These are phyloP conservation scores for Scheffersomyces quercinus DNA, from an alignment of 1,139 yeast genomes.

Conservation along the genomic window DNA sequence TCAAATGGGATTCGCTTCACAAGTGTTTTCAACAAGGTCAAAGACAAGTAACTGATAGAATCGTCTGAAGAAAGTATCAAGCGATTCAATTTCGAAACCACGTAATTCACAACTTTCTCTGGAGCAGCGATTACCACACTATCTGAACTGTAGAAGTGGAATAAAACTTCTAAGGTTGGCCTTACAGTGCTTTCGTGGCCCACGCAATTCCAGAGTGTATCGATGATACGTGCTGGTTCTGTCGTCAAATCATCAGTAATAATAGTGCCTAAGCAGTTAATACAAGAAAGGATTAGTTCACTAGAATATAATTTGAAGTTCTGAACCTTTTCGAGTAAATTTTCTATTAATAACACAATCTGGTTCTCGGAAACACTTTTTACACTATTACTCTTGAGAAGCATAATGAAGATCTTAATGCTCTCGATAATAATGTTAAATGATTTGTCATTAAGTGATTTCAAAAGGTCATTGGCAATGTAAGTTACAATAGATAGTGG, in stretches of 20 bases:
- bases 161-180: constrained; percentile 33
- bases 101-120: not conserved
- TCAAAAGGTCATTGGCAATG: constrained; percentile 45
- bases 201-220: constrained; percentile 19
- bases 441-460: constrained; percentile 35
- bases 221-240: constrained; percentile 2
- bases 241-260: constrained; percentile 5
- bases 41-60: constrained; percentile 22
- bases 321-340: constrained; percentile 32
- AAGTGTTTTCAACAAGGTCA: constrained; percentile 22
- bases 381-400: constrained; percentile 26
- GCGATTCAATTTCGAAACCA: constrained; percentile 15
- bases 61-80: constrained; percentile 29
- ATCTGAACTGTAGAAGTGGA: not conserved
- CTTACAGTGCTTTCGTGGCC: constrained; percentile 37
- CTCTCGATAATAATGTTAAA: constrained; percentile 53
- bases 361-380: constrained; percentile 4
- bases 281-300: constrained; percentile 52
- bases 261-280: constrained; percentile 22
- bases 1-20: constrained; percentile 3
- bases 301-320: constrained; percentile 43
- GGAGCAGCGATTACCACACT: not conserved
- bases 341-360: constrained; percentile 16
- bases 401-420: constrained; percentile 38
- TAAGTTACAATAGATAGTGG: constrained; percentile 21